Evolutionary conservation across 345 rosid species (phyloP), one percentile per base, ranked within the genome.

Genomic region (Citrus sp.): DNA sequence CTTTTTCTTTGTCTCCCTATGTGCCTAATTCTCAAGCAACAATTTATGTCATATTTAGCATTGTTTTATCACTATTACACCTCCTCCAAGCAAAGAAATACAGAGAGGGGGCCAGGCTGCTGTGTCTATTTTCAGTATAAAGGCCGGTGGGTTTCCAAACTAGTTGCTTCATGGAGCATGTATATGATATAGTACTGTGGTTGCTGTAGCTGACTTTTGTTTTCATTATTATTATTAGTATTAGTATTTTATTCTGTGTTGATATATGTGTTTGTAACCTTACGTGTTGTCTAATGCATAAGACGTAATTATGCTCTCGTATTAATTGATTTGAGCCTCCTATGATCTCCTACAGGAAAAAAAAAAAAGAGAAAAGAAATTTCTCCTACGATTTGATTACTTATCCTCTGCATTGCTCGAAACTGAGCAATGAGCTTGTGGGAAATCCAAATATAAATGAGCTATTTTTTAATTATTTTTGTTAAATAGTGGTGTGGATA

Each of bases 1-100:
- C 67, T 70, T 70, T 73, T 77, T 37, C 56, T 3, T 77, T 74
- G 81, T 82, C 79, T 60, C 70, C 74, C 77, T 37, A 37, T 34
- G 4, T 40, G 19, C 74, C 69, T 61, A 8, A 38, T 71, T 30
- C 42, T 54, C 27, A 8, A 73, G 40, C 38, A 60, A n/a, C 37
- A 59, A 14, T 13, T 5, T 46, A 27, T 70, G 60, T 49, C 38
- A 73, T 60, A 73, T 38, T 16, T 60, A 38, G 34, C 3, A 42
- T 4, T 7, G n/a, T 54, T 55, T 58, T 60, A 28, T 70, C 51
- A 38, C 35, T 60, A n/a, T 38, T 38, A 5, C 65, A 40, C 42
- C 22, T 16, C 21, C 58, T 54, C 58, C 58, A 18, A 54, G 62
- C 28, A 59, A 59, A 22, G 27, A 59, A 59, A 59, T 59, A 54